Percentiles rank a stretch among this genome's conserved stretches.
phyloP scores from a whole-genome alignment of 148 eudicot species.

The Rhododendron vialii region DNA sequence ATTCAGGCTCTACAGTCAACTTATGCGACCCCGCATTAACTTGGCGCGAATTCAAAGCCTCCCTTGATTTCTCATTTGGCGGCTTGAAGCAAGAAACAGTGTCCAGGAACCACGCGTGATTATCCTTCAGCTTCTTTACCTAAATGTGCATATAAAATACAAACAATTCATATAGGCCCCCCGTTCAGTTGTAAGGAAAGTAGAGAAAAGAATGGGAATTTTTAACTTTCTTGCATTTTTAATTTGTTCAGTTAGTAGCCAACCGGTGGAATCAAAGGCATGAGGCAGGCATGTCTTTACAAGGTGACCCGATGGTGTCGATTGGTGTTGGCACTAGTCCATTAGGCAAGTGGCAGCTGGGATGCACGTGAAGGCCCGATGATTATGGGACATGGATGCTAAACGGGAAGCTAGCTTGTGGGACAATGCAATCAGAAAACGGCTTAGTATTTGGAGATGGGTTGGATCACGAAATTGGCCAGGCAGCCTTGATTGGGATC shows the following conservation, averaged over 20 bases:
- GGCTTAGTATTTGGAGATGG: too few species aligned
- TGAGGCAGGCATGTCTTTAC: too few species aligned
- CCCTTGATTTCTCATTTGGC: constrained; percentile 62
- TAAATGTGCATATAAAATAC: constrained; percentile 8
- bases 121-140: constrained; percentile 69
- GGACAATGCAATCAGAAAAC: too few species aligned
- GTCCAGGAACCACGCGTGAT: constrained; percentile 74
- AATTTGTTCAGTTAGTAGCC: background rate
- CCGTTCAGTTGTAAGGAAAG: background rate
- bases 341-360: too few species aligned
- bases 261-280: too few species aligned
- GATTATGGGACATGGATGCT: too few species aligned
- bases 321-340: too few species aligned
- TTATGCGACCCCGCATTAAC: constrained; percentile 56
- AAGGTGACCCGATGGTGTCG: too few species aligned
- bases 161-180: background rate
- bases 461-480: too few species aligned
- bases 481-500: too few species aligned
- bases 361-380: too few species aligned
- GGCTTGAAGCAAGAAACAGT: constrained; percentile 63
- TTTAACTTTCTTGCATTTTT: background rate
- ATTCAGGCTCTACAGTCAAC: constrained; percentile 55
- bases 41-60: constrained; percentile 57
- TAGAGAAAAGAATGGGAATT: background rate
- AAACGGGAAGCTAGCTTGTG: too few species aligned